Conservation (phyloP, 73 alveolate species). For the Symbiodinium natans region DNA sequence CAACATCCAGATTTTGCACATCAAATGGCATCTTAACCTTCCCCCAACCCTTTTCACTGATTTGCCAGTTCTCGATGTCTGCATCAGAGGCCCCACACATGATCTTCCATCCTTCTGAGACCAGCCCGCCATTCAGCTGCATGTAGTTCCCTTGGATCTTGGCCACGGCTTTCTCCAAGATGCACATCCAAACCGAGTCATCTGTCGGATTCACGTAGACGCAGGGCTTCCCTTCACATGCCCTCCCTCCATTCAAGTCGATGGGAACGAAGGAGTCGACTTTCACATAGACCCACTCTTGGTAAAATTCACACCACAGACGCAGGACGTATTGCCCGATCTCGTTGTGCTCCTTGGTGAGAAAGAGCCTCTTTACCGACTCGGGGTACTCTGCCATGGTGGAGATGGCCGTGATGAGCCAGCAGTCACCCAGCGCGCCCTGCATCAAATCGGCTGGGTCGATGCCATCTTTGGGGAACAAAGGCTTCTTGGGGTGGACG, state of each 20-base stretch:
- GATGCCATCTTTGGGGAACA: conserved; percentile 30
- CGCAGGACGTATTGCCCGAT: conserved; percentile 27
- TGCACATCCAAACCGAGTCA: conserved; percentile 14
- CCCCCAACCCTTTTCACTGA: neutral
- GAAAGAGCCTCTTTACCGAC: neutral
- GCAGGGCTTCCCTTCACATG: conserved; percentile 2
- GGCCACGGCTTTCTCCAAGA: conserved; percentile 61
- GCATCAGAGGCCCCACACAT: neutral
- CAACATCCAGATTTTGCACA: neutral
- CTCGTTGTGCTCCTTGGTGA: neutral
- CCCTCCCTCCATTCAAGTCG: neutral
- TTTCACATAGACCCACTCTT: neutral
- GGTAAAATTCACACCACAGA: neutral
- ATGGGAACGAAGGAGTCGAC: conserved; percentile 27
- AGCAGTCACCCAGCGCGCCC: conserved; percentile 64
- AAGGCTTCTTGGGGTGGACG: conserved; percentile 6
- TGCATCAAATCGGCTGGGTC: conserved; percentile 13
- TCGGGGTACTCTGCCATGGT: conserved; percentile 64
- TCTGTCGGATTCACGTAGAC: conserved; percentile 28
- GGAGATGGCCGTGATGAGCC: conserved; percentile 70
- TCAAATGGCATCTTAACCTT: neutral
- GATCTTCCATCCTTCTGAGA: conserved; percentile 22
- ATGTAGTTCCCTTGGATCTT: conserved; percentile 34
- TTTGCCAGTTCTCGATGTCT: conserved; percentile 25
- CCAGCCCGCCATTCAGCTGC: neutral